phyloP scores from a whole-genome alignment of 371 early-diverging fungal species.

The Nematocida major region DNA sequence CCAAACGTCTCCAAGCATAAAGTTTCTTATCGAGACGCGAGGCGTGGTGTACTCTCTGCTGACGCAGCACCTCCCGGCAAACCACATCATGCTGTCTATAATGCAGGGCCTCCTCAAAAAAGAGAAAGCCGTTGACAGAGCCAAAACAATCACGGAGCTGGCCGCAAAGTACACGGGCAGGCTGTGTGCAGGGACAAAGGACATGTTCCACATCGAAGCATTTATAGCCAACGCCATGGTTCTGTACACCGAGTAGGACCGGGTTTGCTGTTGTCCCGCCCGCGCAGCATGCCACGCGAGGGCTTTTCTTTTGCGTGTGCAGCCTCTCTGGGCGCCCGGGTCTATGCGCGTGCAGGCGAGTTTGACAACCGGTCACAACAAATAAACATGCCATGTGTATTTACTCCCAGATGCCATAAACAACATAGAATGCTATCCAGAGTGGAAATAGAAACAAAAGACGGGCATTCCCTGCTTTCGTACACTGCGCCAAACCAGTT shows the following conservation, averaged over 20 bases:
- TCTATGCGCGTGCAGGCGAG: not conserved
- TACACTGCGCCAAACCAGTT: not conserved
- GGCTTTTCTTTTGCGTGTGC: not conserved
- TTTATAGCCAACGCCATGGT: constrained; percentile 70
- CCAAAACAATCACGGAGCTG: constrained; percentile 49
- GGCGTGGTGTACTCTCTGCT: not conserved
- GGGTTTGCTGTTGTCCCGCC: not conserved
- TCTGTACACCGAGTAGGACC: not conserved
- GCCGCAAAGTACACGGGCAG: constrained; percentile 59
- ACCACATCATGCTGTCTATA: not conserved
- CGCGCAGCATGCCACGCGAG: not conserved
- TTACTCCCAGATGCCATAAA: not conserved
- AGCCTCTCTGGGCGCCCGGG: not conserved
- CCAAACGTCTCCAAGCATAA: not conserved
- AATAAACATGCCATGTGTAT: constrained; percentile 1
- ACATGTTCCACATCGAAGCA: constrained; percentile 91
- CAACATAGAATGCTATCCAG: constrained; percentile 36
- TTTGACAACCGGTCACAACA: not conserved
- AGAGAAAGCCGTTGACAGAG: constrained; percentile 37
- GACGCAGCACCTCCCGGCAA: not conserved
- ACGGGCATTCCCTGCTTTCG: constrained; percentile 12
- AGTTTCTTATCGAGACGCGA: not conserved
- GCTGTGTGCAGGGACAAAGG: constrained; percentile 79
- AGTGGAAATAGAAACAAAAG: constrained; percentile 43
- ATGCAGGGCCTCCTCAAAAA: constrained; percentile 69